Base-by-base conservation (phyloP, 148 eudicot species). In the Cornus suecica region DNA sequence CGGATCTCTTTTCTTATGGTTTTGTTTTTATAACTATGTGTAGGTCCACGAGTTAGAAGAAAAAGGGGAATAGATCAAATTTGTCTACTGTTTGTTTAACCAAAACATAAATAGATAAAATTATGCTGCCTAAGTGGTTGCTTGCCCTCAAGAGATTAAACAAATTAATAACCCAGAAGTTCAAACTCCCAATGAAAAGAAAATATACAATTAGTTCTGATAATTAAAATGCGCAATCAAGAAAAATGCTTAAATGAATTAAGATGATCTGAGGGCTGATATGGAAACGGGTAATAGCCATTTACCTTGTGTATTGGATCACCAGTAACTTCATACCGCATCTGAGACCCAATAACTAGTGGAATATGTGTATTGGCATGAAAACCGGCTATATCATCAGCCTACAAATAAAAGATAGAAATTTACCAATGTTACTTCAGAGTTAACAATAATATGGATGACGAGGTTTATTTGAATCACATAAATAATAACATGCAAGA, bases 291-390 rank as follows among this genome's bases (percentile, higher is more conserved):
- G 42, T 63, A 48, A 52, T 16, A 61, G 70, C 54, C 48, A 74
- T 74, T 76, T 52, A 91, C 97, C 97, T 88, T 92, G 71, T 89
- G 91, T 0, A 95, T 77, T 28, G 92, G 87, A 86, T 95, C 99
- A 61, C 99, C 97, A 8, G 99, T 95, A 73, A 89, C 76, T 84
- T 92, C 97, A 78, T 95, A 95, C 54, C 97, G 91, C 93, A 85
- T 89, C 86, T 95, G 97, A 82, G 94, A 82, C 65, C 97, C 99
- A 73, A 95, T 42, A 26, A 95, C 99, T 31, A 95, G 65, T 63
- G 99, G 97, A 67, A 95, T 92, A 84, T 95, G 99, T 10, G 99
- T 92, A 70, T 95, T 95, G 66, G 97, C 75, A 86, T 95, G 99
- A 79, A 84, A 92, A 18, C 84, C 88, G 31, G 99, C 85, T 79